phyloP scores from a whole-genome alignment of 371 early-diverging fungal species.

The Rhizopus sp. region DNA sequence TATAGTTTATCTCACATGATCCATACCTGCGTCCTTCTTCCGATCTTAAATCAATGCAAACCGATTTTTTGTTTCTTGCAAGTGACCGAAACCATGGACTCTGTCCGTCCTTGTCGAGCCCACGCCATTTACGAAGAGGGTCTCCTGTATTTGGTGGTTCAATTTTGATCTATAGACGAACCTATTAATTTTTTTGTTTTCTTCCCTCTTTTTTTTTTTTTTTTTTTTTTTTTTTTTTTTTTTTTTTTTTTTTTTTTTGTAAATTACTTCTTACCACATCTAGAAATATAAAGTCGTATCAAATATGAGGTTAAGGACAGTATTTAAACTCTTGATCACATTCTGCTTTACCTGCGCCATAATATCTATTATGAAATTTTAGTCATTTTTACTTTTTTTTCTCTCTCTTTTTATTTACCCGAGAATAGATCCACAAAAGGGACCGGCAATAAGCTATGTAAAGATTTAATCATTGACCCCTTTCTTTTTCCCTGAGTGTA shows the following conservation, averaged over 20 bases:
- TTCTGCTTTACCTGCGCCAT: slow-evolving; percentile 41
- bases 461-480: not conserved
- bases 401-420: slow-evolving; percentile 29
- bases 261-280: slow-evolving; percentile 29
- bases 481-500: not conserved
- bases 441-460: slow-evolving; percentile 54
- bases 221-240: not conserved
- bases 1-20: not conserved
- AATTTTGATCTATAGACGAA: slow-evolving; percentile 44
- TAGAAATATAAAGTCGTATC: slow-evolving; percentile 7
- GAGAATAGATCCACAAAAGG: slow-evolving; percentile 56
- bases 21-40: slow-evolving; percentile 48
- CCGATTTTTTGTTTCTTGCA: slow-evolving; percentile 57
- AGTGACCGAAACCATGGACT: slow-evolving; percentile 57
- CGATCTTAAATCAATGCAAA: slow-evolving; percentile 51
- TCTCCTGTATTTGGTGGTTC: slow-evolving; percentile 58
- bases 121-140: slow-evolving; percentile 56
- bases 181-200: not conserved
- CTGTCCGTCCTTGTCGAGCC: slow-evolving; percentile 51
- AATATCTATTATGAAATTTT: slow-evolving; percentile 24
- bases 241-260: not conserved
- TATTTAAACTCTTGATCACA: not conserved
- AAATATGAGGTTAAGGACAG: no score
- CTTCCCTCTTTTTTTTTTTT: not conserved
- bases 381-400: slow-evolving; percentile 1